Evolutionary conservation across 2,329 filamentous ascomycete genomes (phyloP), one percentile per base, ranked within the genome.

Genomic region (Coniochaeta prunicola): DNA sequence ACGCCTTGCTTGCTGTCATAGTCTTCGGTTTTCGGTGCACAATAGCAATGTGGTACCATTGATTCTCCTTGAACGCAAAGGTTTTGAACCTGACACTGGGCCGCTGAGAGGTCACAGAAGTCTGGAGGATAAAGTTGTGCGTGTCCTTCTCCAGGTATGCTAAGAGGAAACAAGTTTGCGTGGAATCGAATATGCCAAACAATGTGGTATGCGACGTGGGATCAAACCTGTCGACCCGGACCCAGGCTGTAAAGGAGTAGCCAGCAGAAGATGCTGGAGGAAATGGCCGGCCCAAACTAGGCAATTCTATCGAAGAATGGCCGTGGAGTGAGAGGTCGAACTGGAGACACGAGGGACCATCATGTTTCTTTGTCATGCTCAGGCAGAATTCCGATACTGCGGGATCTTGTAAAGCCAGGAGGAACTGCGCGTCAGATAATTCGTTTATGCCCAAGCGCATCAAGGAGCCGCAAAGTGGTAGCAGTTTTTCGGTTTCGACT

Each of bases 11-110:
- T 2, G 88, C 83, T 10, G 83, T 82, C 70, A 90, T 86, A 0
- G 90, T 85, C 71, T 88, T 91, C 9, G 88, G 86, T 36, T 88
- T 84, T 56, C 89, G 86, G 73, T 99, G 94, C 26, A 94, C 90
- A 61, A 99, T 76, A 48, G 88, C 91, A 66, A 99, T 84, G 72
- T 99, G 94, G 72, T 99, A 99, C 94, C 94, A 99, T 65, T 78
- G 81, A 58, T 86, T 83, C 62, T 89, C 81, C 65, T 86, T 78
- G 68, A 99, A 97, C 0, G 81, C 77, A 12, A 87, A 84, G 2
- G 89, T 89, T 71, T 94, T 96, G 79, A 99, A 99, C 59, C 94
- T 86, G 53, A 99, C 90, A 72, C 93, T 97, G 2, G 94, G 93
- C 60, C 89, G 85, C 57, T 86, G 81, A 9, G 92, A 92, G 57